Evolutionary conservation across 2,329 filamentous ascomycete genomes (phyloP), one percentile per base, ranked within the genome.

Genomic region (Alternaria triticina): DNA sequence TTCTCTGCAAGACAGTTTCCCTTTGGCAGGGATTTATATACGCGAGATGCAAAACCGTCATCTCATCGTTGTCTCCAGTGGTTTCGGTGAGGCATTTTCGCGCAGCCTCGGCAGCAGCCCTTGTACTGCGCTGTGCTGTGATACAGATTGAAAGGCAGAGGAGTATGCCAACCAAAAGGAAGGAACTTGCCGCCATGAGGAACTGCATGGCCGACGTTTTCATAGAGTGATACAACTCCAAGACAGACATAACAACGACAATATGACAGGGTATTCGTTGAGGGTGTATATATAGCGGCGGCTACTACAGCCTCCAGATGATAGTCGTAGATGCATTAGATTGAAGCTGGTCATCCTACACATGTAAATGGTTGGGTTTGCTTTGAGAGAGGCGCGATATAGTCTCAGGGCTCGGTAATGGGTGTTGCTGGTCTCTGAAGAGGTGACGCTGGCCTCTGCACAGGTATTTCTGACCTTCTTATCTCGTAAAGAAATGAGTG

Each of bases 11-110:
- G 33, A 36, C 8, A 9, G 8, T 36, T 5, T 36, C 15, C 8
- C 2, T 36, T 36, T 0, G 0, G 4, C 0, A 36, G 33, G 15
- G 1, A n/a, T 0, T n/a, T 36, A 36, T 36, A 36, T 36, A 36
- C 15, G 33, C n/a, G 33, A 3, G 33, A 36, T 9, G 0, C 33
- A 1, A 36, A 36, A 4, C 0, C 1, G 30, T 1, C 13, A 36
- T 36, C 3, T 36, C 30, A 13, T 36, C 7, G 13, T 15, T 3
- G 3, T 8, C 30, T 36, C 30, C 20, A 22, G 20, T 22, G 20
- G 20, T 22, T 22, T 30, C 28, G 28, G 5, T 30, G 0, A 30
- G 9, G 33, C 33, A 15, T 10, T 36, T 36, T 36, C 33, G 15
- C 1, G 33, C 8, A 36, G 33, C 8, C 2, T 36, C 15, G 4